These are phyloP conservation scores for Helichrysum umbraculigerum DNA, from an alignment of 129 eudicot species.

Conservation along the genomic window DNA sequence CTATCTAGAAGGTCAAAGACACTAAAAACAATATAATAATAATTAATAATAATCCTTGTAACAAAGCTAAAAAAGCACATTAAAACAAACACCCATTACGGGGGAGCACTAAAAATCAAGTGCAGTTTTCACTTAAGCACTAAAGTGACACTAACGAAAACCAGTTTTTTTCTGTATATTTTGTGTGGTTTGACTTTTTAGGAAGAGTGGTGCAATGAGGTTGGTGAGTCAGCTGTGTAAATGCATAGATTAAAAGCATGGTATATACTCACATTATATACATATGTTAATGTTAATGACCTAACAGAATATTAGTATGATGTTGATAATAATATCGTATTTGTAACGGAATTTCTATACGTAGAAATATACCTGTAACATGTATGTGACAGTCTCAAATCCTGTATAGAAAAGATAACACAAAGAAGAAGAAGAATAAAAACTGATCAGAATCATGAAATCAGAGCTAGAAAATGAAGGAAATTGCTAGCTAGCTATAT, in stretches of 20 bases:
- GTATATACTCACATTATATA: not conserved
- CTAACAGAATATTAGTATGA: not conserved
- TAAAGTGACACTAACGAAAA: constrained; percentile 19
- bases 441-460: not conserved
- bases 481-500: not conserved
- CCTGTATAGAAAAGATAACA: constrained; percentile 42
- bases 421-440: not conserved
- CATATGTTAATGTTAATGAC: not conserved
- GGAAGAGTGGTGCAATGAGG: constrained; percentile 20
- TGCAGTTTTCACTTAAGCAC: constrained; percentile 32
- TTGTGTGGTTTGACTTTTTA: constrained; percentile 7
- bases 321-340: not conserved
- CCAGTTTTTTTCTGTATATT: not conserved
- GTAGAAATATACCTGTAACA: constrained; percentile 73
- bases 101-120: constrained; percentile 14
- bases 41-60: not conserved
- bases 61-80: constrained; percentile 10
- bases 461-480: not conserved
- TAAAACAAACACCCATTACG: constrained; percentile 11
- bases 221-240: constrained; percentile 13
- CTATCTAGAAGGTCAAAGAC: constrained; percentile 24
- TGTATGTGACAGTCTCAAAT: constrained; percentile 86
- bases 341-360: not conserved
- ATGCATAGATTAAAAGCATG: not conserved
- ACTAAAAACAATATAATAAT: not conserved